Evolutionary conservation across 106 monocot genomes (phyloP).

Genomic region (Xerophyta viscosa): DNA sequence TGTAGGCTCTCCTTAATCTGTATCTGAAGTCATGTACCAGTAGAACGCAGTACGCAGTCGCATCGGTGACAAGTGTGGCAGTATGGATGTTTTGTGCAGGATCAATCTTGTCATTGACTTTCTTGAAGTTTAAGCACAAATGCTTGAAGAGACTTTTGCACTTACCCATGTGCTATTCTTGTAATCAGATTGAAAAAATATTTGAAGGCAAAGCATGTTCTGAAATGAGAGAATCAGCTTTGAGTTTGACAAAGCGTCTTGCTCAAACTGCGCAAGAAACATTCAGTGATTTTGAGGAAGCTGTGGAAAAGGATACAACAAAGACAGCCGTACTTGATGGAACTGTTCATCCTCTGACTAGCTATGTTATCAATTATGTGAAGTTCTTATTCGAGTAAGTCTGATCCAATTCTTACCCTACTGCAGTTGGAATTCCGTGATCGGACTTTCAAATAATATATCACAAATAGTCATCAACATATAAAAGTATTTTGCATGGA

Average conservation of each 20-base stretch:
- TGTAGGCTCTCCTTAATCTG: too few relatives aligned
- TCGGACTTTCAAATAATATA: background rate
- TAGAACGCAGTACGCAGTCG: too few relatives aligned
- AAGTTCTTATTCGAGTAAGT: conserved; percentile 55
- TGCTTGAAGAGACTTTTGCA: too few relatives aligned
- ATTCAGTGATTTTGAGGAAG: conserved; percentile 94
- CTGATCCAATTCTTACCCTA: background rate
- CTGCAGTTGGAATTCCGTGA: background rate
- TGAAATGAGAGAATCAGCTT: conserved; percentile 59
- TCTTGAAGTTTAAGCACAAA: too few relatives aligned
- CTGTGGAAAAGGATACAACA: conserved; percentile 94
- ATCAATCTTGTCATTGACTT: too few relatives aligned
- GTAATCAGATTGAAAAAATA: conserved; percentile 71
- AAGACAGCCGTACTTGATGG: conserved; percentile 83
- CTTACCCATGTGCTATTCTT: too few relatives aligned
- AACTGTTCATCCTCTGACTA: conserved; percentile 83
- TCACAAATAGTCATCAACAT: too few relatives aligned
- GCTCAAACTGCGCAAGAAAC: conserved; percentile 88
- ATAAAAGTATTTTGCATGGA: too few relatives aligned
- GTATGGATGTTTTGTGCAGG: too few relatives aligned
- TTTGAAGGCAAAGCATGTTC: conserved; percentile 77
- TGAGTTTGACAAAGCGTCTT: conserved; percentile 53
- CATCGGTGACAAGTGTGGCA: too few relatives aligned
- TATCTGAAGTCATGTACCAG: too few relatives aligned
- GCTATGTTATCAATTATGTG: conserved; percentile 82